A percentile compares a stretch with the other conserved stretches of the same genome.
phyloP scores from a whole-genome alignment of 768 basidiomycete genomes.

The Tulasnella sp. region DNA sequence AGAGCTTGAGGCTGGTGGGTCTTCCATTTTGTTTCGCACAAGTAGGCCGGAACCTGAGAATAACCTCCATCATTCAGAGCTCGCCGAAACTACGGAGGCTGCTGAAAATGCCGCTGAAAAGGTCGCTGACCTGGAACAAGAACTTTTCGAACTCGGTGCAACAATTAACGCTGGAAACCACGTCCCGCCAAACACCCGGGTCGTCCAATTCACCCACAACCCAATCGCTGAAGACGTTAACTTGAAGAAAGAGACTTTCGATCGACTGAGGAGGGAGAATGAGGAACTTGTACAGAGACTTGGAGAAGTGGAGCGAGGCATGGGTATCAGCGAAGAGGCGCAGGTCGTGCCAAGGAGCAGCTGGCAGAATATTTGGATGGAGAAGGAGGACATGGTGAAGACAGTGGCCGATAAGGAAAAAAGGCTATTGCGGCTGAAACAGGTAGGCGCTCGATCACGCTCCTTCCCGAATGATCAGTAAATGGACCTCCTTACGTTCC shows the following conservation, averaged over 20 bases:
- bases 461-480: not conserved
- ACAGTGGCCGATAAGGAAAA: constrained; percentile 75
- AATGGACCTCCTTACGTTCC: not conserved
- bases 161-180: constrained; percentile 71
- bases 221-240: constrained; percentile 83
- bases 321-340: constrained; percentile 37
- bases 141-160: constrained; percentile 71
- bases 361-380: constrained; percentile 65
- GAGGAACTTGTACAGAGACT: constrained; percentile 69
- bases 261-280: constrained; percentile 76
- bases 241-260: constrained; percentile 67
- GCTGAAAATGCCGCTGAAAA: constrained; percentile 45
- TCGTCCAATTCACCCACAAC: constrained; percentile 68
- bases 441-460: constrained; percentile 47
- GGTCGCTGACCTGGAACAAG: constrained; percentile 70
- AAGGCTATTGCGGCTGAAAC: constrained; percentile 69
- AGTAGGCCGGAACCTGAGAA: not conserved
- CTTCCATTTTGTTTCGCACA: not conserved
- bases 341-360: constrained; percentile 69
- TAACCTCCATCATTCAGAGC: constrained; percentile 29
- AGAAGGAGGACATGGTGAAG: constrained; percentile 65
- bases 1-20: constrained; percentile 26
- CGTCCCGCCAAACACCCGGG: constrained; percentile 65
- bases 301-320: constrained; percentile 52
- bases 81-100: constrained; percentile 38